Percentiles rank a stretch among this genome's conserved stretches.
These are phyloP conservation scores for Pichia sp. DNA, from an alignment of 1,139 yeast genomes.

Conservation along the genomic window DNA sequence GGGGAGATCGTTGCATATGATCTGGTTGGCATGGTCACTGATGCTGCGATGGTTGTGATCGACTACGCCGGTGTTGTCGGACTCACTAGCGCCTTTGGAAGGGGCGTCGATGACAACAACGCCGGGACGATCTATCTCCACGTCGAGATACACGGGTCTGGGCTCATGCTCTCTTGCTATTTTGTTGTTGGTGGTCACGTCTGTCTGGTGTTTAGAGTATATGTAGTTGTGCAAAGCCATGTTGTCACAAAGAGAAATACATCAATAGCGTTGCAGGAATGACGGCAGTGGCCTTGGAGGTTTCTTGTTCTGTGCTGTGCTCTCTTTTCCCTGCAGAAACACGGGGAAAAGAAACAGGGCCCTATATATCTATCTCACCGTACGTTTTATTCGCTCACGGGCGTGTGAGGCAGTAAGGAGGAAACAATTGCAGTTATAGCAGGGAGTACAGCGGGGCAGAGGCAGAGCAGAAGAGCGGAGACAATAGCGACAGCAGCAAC, in stretches of 20 bases:
- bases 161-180: slow-evolving; percentile 34
- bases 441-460: not conserved
- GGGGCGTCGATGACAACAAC: not conserved
- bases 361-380: too few relatives aligned
- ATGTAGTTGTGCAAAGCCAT: slow-evolving; percentile 47
- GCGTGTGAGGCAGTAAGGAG: not conserved
- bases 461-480: not conserved
- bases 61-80: too few relatives aligned
- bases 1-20: not conserved
- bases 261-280: not conserved
- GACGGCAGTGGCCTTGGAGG: not conserved
- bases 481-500: not conserved
- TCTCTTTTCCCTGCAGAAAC: not conserved
- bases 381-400: too few relatives aligned
- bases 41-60: not conserved
- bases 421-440: not conserved
- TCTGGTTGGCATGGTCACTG: not conserved
- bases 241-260: not conserved
- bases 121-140: not conserved
- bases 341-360: not conserved
- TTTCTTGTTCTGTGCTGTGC: not conserved
- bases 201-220: slow-evolving; percentile 38
- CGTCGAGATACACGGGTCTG: slow-evolving; percentile 14
- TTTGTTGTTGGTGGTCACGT: slow-evolving; percentile 24
- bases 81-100: too few relatives aligned